Evolutionary conservation across 2,329 filamentous ascomycete genomes (phyloP).

Genomic region (Venturia pyrina): DNA sequence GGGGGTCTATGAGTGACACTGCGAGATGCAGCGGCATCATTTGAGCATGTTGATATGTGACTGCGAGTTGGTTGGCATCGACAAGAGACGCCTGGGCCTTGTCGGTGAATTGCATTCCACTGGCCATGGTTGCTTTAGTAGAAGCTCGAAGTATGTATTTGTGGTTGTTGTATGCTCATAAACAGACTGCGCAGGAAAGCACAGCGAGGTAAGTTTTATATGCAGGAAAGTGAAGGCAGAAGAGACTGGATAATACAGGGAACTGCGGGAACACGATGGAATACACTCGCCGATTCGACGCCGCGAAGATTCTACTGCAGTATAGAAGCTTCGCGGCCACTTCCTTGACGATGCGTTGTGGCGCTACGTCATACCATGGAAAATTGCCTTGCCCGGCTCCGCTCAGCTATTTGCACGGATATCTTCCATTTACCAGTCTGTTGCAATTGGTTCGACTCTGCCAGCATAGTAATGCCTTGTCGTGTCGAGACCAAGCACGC

Average conservation of each 20-base stretch:
- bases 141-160: neutral
- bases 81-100: slow-evolving; percentile 80
- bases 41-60: slow-evolving; percentile 86
- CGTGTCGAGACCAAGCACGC: too few relatives aligned
- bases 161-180: neutral
- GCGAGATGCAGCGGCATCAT: slow-evolving; percentile 84
- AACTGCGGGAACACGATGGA: neutral
- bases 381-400: neutral
- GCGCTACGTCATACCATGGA: neutral
- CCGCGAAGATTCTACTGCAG: neutral
- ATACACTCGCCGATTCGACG: neutral
- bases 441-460: too few relatives aligned
- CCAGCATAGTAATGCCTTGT: too few relatives aligned
- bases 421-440: neutral
- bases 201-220: neutral
- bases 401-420: neutral
- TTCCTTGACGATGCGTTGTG: too few relatives aligned
- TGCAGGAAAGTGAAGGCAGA: neutral
- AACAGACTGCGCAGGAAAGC: neutral
- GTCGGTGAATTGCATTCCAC: slow-evolving; percentile 87
- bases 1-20: slow-evolving; percentile 67
- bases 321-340: too few relatives aligned
- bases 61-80: slow-evolving; percentile 77
- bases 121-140: slow-evolving; percentile 48
- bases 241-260: neutral